Base-by-base conservation (phyloP, 768 basidiomycete genomes). In the Mycena haematopus region DNA sequence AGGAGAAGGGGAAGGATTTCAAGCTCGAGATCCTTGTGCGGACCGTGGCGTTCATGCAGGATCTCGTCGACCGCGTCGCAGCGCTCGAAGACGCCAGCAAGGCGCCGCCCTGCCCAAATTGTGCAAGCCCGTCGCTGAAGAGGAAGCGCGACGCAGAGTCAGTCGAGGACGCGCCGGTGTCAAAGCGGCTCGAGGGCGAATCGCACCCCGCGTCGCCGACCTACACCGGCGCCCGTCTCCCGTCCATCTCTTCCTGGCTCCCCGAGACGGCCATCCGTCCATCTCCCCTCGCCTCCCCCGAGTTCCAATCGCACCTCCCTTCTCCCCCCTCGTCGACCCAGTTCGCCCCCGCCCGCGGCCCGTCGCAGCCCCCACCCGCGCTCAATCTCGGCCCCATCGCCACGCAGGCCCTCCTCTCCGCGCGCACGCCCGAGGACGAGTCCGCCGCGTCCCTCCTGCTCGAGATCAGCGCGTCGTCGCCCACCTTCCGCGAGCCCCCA, bases 21-120 rank as follows among this genome's bases (percentile, higher is more conserved):
- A 96, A 96, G 77, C 82, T 96, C 25, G 95, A 96, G 77, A 91
- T 95, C 50, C 84, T 96, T 53, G 87, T 93, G 64, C 79, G 91
- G 69, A 93, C 93, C 0, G 93, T 96, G 14, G 74, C 85, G 1
- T 93, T 88, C 75, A 83, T 95, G 76, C 82, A 89, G 74, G 86
- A 90, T 61, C 80, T 95, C 45, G 77, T 91, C 4, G 75, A 78
- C 33, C 82, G 79, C 52, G 86, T 93, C 5, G 72, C 70, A 14
- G 69, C 63, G 9, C 70, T 82, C 47, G 81, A 84, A 46, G 80
- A 83, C 56, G 68, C 59, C 40, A 29, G 54, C n/a, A 52, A 65
- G 58, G 24, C 53, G 33, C 17, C n/a, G 51, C 33, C 19, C 7
- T 76, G 78, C 62, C 62, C 69, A 10, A 70, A 72, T 56, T 75